A percentile compares a stretch with the other conserved stretches of the same genome.
Conservation (phyloP, 306 rosid genomes). For the Dryas drummondii region DNA sequence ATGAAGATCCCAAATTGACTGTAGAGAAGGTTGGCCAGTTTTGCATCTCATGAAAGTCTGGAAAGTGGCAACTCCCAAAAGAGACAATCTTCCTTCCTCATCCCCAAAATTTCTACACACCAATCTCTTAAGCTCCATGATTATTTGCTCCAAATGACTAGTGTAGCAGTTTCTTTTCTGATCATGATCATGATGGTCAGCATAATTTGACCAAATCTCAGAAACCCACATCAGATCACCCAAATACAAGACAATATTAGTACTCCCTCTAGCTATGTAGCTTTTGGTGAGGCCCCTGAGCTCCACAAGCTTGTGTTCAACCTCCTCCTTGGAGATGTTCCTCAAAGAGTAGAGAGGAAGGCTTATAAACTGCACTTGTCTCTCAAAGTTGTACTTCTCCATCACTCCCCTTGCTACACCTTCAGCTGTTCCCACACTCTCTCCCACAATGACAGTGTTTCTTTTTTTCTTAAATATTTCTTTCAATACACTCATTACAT, state of each 20-base stretch:
- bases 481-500: conserved; percentile 55
- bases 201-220: conserved; percentile 67
- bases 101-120: conserved; percentile 44
- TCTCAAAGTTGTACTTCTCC: conserved; percentile 51
- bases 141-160: conserved; percentile 53
- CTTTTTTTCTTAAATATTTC: conserved; percentile 55
- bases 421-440: conserved; percentile 36
- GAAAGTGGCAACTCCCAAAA: conserved; percentile 69
- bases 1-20: conserved; percentile 80
- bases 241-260: conserved; percentile 54
- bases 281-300: conserved; percentile 62
- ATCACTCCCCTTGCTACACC: conserved; percentile 50
- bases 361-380: conserved; percentile 53
- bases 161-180: conserved; percentile 44
- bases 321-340: conserved; percentile 55
- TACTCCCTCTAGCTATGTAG: conserved; percentile 57
- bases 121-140: conserved; percentile 69
- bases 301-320: conserved; percentile 63
- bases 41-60: conserved; percentile 69
- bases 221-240: conserved; percentile 79
- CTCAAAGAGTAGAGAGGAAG: conserved; percentile 64
- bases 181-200: conserved; percentile 11
- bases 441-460: conserved; percentile 69
- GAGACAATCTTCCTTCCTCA: conserved; percentile 52
- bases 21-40: conserved; percentile 64